Evolutionary conservation across 2,329 filamentous ascomycete genomes (phyloP).

Genomic region (Fusarium brachygibbosum): DNA sequence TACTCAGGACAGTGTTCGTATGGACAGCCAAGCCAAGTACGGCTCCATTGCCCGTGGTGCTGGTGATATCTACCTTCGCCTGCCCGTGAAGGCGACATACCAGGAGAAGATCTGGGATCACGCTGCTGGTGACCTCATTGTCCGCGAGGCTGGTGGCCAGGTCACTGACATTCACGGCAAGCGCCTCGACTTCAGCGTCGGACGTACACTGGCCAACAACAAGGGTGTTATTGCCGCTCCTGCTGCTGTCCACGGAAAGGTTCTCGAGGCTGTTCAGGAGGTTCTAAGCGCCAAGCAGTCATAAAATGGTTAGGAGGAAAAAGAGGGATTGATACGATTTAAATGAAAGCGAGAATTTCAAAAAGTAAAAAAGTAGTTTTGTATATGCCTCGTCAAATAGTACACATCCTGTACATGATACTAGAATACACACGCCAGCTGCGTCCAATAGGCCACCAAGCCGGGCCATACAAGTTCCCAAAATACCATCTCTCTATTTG

Average conservation of each 20-base stretch:
- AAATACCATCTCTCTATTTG: conserved; percentile 69
- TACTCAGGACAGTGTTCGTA: conserved; percentile 87
- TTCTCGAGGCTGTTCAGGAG: conserved; percentile 85
- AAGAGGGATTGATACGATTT: conserved; percentile 9
- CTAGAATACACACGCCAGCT: conserved; percentile 51
- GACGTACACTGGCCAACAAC: conserved; percentile 88
- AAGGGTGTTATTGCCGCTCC: conserved; percentile 95
- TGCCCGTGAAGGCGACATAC: conserved; percentile 88
- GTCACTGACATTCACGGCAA: conserved; percentile 92
- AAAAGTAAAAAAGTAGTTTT: conserved; percentile 45
- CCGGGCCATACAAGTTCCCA: conserved; percentile 8
- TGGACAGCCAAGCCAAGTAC: conserved; percentile 99
- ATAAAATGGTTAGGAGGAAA: conserved; percentile 2
- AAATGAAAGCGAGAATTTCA: conserved; percentile 24
- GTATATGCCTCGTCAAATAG: conserved; percentile 51
- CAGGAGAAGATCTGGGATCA: conserved; percentile 99
- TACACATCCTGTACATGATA: conserved; percentile 51
- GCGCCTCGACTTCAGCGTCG: conserved; percentile 86
- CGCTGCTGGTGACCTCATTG: conserved; percentile 93
- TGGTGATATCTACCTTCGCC: conserved; percentile 91
- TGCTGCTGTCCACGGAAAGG: conserved; percentile 77
- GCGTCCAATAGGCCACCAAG: conserved; percentile 40
- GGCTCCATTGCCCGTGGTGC: conserved; percentile 93
- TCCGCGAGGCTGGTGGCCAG: conserved; percentile 90
- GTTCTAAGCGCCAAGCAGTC: conserved; percentile 68